Conservation (phyloP, 495 filamentous ascomycete genomes). For the Xylaria flabelliformis region DNA sequence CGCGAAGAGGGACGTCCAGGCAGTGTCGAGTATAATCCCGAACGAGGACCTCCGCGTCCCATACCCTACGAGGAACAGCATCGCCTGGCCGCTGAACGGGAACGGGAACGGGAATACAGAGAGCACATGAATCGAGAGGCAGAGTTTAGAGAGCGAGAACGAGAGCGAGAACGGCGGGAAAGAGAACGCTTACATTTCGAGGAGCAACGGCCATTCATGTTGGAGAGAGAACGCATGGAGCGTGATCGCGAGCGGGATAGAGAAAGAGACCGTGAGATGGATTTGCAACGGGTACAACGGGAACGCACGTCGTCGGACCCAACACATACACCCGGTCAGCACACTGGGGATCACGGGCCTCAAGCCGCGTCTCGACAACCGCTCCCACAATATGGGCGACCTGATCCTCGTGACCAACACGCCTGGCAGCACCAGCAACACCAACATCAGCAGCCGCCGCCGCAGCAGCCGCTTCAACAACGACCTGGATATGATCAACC, state of each 20-base stretch:
- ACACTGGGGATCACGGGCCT: conserved; percentile 34
- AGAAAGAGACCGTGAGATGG: conserved; percentile 40
- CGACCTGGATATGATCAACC: conserved; percentile 49
- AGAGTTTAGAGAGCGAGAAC: conserved; percentile 41
- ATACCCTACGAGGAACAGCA: conserved; percentile 43
- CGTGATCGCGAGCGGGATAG: conserved; percentile 33
- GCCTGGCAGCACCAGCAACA: conserved; percentile 47
- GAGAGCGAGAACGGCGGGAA: conserved; percentile 48
- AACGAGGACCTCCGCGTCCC: conserved; percentile 45
- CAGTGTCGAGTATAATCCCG: conserved; percentile 53
- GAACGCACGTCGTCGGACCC: conserved; percentile 43
- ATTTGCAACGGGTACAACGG: conserved; percentile 41
- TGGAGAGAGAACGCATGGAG: conserved; percentile 35
- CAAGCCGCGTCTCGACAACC: conserved; percentile 37
- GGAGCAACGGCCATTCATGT: conserved; percentile 41
- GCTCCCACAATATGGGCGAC: conserved; percentile 46
- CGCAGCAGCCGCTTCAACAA: conserved; percentile 12
- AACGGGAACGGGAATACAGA: conserved; percentile 42
- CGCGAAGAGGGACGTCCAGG: conserved; percentile 49
- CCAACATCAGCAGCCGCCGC: background rate
- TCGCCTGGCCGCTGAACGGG: conserved; percentile 37
- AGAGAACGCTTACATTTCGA: conserved; percentile 48
- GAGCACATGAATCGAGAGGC: conserved; percentile 39
- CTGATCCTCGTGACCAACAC: conserved; percentile 52
- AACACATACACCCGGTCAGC: conserved; percentile 34